Base-by-base conservation (phyloP, 495 filamentous ascomycete genomes). In the Opeltia flavorubescens region DNA sequence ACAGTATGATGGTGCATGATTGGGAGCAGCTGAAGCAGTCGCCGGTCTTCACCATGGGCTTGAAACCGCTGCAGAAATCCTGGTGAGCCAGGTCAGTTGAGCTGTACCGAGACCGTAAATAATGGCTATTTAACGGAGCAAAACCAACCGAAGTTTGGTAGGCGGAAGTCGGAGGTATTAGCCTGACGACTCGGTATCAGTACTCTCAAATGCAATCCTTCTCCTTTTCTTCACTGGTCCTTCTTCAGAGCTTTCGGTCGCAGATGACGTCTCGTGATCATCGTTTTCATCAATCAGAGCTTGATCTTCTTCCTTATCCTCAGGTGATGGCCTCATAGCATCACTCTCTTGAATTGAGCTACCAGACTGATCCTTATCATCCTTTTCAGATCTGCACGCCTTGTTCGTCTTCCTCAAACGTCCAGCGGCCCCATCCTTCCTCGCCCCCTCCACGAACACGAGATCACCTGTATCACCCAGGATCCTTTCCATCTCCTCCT, bases 401-500 rank as follows among this genome's bases (percentile, higher is more conserved):
- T 11, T 26, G 4, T 13, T 31, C 48, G 28, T 40, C 41, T 31
- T n/a, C 26, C 42, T 31, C 42, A 43, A 43, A n/a, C 20, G 2
- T 3, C 5, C 34, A n/a, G 12, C 49, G 33, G 21, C 39, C 44
- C 28, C 44, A 39, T 46, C 52, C 35, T 47, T 46, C 45, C 62
- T 63, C 58, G 68, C 67, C 4, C 70, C 76, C 59, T 91, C 86
- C 1, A 80, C 74, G 34, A 93, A 79, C 0, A 78, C 85, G 46
- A 89, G 50, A 61, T 91, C 80, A 3, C 85, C 88, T 1, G 69
- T 81, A 27, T 72, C 66, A 1, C 84, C 86, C 11, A 94, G 63
- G 0, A 63, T 62, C 35, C 81, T 74, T 15, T 66, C 68, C 4
- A 72, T 66, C 45, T 80, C 70, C 58, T 95, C 88, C 62, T 95